Evolutionary conservation across 768 basidiomycete genomes (phyloP).

Genomic region (Cantharellus cinnabarinus): DNA sequence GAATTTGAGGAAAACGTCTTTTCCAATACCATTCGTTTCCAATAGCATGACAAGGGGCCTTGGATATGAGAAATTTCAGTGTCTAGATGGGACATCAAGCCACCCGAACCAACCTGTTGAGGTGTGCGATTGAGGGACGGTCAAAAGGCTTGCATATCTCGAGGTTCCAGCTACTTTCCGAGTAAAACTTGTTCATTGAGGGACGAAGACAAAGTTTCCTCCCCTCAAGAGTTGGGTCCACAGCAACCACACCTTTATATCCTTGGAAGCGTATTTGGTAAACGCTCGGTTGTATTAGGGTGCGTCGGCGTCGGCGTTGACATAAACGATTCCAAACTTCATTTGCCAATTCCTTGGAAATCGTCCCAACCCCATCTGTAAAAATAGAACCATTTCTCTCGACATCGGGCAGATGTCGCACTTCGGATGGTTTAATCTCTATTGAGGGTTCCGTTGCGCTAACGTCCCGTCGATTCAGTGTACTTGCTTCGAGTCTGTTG

Average conservation of each 20-base stretch:
- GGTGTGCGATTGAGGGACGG: constrained; percentile 37
- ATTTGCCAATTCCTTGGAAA: constrained; percentile 36
- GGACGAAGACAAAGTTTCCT: constrained; percentile 38
- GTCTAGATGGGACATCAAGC: too few relatives aligned
- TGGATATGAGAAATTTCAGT: neutral
- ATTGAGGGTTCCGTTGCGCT: constrained; percentile 64
- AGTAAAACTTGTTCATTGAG: constrained; percentile 56
- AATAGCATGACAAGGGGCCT: constrained; percentile 62
- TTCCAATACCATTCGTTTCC: constrained; percentile 49
- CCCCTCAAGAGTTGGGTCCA: constrained; percentile 32
- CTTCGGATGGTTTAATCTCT: constrained; percentile 31
- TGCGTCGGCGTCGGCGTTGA: neutral
- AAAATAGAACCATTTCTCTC: constrained; percentile 23
- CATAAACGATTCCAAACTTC: constrained; percentile 31
- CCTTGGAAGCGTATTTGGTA: constrained; percentile 72
- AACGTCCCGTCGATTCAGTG: constrained; percentile 14
- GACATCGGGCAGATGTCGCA: constrained; percentile 44
- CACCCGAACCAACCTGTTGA: constrained; percentile 38
- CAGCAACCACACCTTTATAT: constrained; percentile 59
- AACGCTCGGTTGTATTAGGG: constrained; percentile 15
- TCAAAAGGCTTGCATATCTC: constrained; percentile 53
- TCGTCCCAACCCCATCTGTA: constrained; percentile 70
- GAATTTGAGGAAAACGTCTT: constrained; percentile 35
- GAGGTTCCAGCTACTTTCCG: constrained; percentile 17
- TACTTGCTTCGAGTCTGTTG: neutral